Conservation (phyloP, 352 stramenopile genomes). For the Plasmopara muralis region DNA sequence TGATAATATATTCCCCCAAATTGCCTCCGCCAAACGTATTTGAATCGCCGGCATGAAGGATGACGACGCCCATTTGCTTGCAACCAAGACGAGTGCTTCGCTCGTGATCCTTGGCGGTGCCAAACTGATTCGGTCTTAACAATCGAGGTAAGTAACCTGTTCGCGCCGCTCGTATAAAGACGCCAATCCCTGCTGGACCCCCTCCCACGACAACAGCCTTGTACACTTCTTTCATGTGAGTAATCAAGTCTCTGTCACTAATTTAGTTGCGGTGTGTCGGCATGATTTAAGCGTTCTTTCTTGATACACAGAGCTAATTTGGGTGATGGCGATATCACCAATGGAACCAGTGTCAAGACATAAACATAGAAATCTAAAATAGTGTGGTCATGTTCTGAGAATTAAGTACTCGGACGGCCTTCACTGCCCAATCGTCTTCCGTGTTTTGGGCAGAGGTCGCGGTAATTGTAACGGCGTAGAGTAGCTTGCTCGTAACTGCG, state of each 20-base stretch:
- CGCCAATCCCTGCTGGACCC: slow-evolving; percentile 59
- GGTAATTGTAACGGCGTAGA: slow-evolving; percentile 45
- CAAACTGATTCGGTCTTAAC: slow-evolving; percentile 36
- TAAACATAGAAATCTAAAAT: slow-evolving; percentile 27
- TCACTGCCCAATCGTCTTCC: slow-evolving; percentile 11
- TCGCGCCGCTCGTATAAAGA: slow-evolving; percentile 67
- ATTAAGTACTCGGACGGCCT: not conserved
- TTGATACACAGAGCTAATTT: too few species aligned
- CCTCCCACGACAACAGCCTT: slow-evolving; percentile 69
- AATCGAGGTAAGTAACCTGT: slow-evolving; percentile 49
- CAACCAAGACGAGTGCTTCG: slow-evolving; percentile 31
- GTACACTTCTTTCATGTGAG: slow-evolving; percentile 38
- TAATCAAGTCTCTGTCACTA: slow-evolving; percentile 3
- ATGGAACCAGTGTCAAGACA: not conserved
- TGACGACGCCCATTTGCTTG: slow-evolving; percentile 48
- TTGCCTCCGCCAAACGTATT: slow-evolving; percentile 57
- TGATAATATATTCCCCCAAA: slow-evolving; percentile 74
- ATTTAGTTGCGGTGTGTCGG: not conserved
- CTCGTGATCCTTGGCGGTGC: slow-evolving; percentile 36
- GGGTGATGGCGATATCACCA: too few species aligned
- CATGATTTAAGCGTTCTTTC: too few species aligned
- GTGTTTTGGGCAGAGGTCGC: slow-evolving; percentile 19
- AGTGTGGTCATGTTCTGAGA: not conserved
- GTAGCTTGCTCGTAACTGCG: slow-evolving; percentile 73
- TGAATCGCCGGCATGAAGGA: slow-evolving; percentile 55